Conservation (phyloP, 2,329 filamentous ascomycete genomes). For the Gaeumannomyces tritici region DNA sequence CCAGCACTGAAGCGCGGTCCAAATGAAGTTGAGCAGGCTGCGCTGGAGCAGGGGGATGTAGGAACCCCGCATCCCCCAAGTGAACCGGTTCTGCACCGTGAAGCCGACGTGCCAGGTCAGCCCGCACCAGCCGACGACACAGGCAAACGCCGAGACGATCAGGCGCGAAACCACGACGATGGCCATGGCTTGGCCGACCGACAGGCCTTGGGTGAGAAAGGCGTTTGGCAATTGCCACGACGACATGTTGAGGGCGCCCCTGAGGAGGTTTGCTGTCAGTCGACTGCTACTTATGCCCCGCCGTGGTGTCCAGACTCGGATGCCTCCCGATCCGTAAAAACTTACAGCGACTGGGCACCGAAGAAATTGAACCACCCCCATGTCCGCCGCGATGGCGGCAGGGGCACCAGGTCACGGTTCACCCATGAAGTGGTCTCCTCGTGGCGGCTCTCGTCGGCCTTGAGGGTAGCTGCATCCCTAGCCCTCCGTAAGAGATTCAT, state of each 20-base stretch:
- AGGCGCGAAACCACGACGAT: slow-evolving; percentile 32
- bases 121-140: slow-evolving; percentile 35
- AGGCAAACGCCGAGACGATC: slow-evolving; percentile 28
- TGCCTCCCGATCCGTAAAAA: too few species aligned
- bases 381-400: slow-evolving; percentile 32
- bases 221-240: slow-evolving; percentile 2
- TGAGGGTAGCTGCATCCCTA: background rate
- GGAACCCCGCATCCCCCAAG: slow-evolving; percentile 37
- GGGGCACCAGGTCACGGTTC: slow-evolving; percentile 31
- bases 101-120: slow-evolving; percentile 40
- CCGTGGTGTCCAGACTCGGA: too few species aligned
- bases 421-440: slow-evolving; percentile 38
- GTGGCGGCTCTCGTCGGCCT: slow-evolving; percentile 1
- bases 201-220: slow-evolving; percentile 14
- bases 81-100: slow-evolving; percentile 37
- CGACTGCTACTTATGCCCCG: too few species aligned
- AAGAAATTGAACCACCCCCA: slow-evolving; percentile 11
- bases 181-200: slow-evolving; percentile 33
- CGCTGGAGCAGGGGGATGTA: slow-evolving; percentile 38
- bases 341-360: background rate
- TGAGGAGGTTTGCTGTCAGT: too few species aligned
- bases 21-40: slow-evolving; percentile 38
- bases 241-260: background rate
- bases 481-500: background rate
- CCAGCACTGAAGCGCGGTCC: slow-evolving; percentile 36